Evolutionary conservation across 2,329 filamentous ascomycete species (phyloP), one percentile per base, ranked within the genome.

Genomic region (Knufia fluminis): DNA sequence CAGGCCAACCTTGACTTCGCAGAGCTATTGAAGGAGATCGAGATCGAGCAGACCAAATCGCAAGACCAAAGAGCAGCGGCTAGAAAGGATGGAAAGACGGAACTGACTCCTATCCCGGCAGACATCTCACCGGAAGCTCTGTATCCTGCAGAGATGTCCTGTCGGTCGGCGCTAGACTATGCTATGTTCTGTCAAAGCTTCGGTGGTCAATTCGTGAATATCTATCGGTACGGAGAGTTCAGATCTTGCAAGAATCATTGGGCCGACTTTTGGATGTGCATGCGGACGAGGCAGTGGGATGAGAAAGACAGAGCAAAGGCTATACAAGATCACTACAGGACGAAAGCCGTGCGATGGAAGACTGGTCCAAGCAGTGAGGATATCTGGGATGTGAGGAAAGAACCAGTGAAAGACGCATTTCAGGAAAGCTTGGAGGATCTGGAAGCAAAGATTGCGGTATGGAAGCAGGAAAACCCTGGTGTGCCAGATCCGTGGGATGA

Each of bases 181-280:
- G 90, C 91, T 52, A 96, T 91, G 77, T 87, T 91, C 74, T 98
- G 92, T 76, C 86, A 92, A 64, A 88, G 85, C 0, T 74, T 95
- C 7, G 57, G 88, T 47, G 89, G 91, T 1, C 90, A 97, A 66
- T 95, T 90, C 74, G 89, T 86, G 61, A 82, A 88, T 61, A 78
- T 97, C 32, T 98, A 97, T 74, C 85, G 92, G 33, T 83, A 88
- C 63, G 92, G 92, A 54, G 71, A 74, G 36, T 71, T 94, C 61
- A 79, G 83, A 39, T 76, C 78, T 2, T 98, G 92, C 74, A 79
- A 75, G 54, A 85, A 94, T 57, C 82, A 89, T 55, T 96, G 91
- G 89, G 78, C 83, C 53, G 86, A 95, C 67, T 97, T 95, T 68
- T 94, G 90, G 86, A 91, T 96, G 71, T 98, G 92, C 74, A 96